Base-by-base conservation (phyloP, 768 basidiomycete genomes). In the Trametes sanguinea region DNA sequence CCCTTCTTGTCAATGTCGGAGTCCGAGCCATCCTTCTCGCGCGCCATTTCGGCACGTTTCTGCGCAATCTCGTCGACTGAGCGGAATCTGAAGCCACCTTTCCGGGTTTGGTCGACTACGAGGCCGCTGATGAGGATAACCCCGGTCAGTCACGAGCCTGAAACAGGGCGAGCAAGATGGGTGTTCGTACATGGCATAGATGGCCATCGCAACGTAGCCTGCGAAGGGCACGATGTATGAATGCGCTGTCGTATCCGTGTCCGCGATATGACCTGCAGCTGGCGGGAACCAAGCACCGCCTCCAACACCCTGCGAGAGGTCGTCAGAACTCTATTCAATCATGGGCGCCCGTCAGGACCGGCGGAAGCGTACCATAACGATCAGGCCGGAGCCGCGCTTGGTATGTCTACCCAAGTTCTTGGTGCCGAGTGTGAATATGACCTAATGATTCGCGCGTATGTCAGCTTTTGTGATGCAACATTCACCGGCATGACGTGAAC, bases 231-330 rank as follows among this genome's bases (percentile, higher is more conserved):
- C 83, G 44, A 86, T 77, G 68, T 87, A 87, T 17, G 86, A 87
- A 57, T 76, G 77, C 22, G 80, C 77, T 2, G 82, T 83, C 39
- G 54, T 47, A 60, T 73, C 78, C 43, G 68, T 69, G 68, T 86
- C 83, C 4, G 83, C 85, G 46, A 87, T 72, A 14, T 77, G 76
- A 16, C 79, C 86, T 65, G 87, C 85, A 6, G 85, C 84, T 10
- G 84, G 76, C 2, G 86, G 85, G 71, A 83, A 87, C 86, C 84
- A 87, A n/a, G 85, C 86, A 37, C 85, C 86, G 48, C 85, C 85
- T 57, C 83, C 85, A 47, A 86, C 84, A 53, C 84, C 81, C 80
- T 81, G 27, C 32, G 35, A 43, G 32, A 53, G n/a, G 14, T 35
- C 16, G 48, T 42, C 51, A 60, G n/a, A 29, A 55, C 14, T 27